Evolutionary conservation across 805 yeast species (phyloP).

Genomic region (Trichomonascus vanleenenianus): DNA sequence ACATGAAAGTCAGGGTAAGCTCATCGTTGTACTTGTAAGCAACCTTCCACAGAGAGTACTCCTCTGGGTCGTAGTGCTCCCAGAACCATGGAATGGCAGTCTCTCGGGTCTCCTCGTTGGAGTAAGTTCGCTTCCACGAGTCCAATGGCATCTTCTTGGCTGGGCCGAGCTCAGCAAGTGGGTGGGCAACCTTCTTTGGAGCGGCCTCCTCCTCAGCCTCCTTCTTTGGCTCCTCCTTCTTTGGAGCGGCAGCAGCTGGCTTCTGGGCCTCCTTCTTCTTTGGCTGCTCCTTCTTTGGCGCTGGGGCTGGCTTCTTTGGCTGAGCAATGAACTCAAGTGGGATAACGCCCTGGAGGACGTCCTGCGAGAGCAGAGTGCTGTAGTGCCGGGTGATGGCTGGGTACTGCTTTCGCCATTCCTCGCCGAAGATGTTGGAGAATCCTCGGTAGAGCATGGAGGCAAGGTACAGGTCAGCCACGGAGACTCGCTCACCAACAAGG

Average conservation of each 20-base stretch:
- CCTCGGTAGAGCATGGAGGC: constrained; percentile 47
- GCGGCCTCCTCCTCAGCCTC: constrained; percentile 40
- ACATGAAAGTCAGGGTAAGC: constrained; percentile 94
- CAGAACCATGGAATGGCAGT: constrained; percentile 97
- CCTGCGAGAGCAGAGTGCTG: constrained; percentile 42
- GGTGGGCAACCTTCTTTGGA: constrained; percentile 80
- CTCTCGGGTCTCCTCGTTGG: constrained; percentile 94
- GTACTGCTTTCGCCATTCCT: constrained; percentile 53
- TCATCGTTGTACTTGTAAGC: constrained; percentile 97
- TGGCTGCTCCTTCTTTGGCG: constrained; percentile 67
- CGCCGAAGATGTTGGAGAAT: constrained; percentile 52
- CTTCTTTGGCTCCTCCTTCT: constrained; percentile 29
- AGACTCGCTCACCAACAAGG: constrained; percentile 59
- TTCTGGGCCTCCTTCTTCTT: constrained; percentile 29
- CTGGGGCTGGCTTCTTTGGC: constrained; percentile 60
- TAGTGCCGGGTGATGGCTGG: constrained; percentile 69
- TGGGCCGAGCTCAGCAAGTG: constrained; percentile 77
- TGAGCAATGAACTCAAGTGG: constrained; percentile 53
- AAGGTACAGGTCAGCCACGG: constrained; percentile 58
- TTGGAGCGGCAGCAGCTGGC: constrained; percentile 36
- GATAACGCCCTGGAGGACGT: constrained; percentile 41
- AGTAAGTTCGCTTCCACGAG: constrained; percentile 94
- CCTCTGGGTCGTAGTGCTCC: constrained; percentile 85
- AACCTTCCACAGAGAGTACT: constrained; percentile 93
- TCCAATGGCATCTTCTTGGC: constrained; percentile 61